These are phyloP conservation scores for Francoa sonchifolia DNA, from an alignment of 441 rosid species.

Conservation along the genomic window DNA sequence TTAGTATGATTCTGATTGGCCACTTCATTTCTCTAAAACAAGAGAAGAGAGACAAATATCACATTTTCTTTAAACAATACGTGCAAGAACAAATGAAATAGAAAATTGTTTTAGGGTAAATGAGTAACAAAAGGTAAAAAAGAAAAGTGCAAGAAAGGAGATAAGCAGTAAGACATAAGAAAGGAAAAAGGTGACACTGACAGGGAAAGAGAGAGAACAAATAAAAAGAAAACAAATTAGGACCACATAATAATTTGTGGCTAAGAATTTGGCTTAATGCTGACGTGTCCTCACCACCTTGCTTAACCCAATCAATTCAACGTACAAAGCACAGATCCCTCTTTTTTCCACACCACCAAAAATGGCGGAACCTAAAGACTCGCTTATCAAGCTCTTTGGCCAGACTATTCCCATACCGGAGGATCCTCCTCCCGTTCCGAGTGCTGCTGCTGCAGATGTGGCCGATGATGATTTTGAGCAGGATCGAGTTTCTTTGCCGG, in stretches of 20 bases:
- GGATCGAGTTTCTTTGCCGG: too few species aligned
- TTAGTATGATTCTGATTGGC: too few species aligned
- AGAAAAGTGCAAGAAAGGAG: too few species aligned
- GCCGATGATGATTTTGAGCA: neutral
- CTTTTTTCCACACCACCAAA: neutral
- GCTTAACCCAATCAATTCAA: slow-evolving; percentile 36
- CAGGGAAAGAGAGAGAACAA: slow-evolving; percentile 9
- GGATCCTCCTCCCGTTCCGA: slow-evolving; percentile 15
- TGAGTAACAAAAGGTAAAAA: too few species aligned
- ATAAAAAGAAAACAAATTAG: slow-evolving; percentile 16
- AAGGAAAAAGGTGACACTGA: too few species aligned
- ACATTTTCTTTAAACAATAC: too few species aligned
- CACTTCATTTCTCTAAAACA: too few species aligned
- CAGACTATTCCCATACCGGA: slow-evolving; percentile 52
- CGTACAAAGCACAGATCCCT: slow-evolving; percentile 17
- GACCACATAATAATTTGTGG: slow-evolving; percentile 72
- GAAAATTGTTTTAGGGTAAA: too few species aligned
- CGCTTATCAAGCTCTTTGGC: slow-evolving; percentile 63
- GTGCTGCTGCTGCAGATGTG: slow-evolving; percentile 9
- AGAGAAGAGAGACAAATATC: too few species aligned
- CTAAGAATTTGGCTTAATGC: slow-evolving; percentile 30
- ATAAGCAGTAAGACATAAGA: too few species aligned
- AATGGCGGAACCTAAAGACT: slow-evolving; percentile 51
- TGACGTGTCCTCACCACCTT: slow-evolving; percentile 47
- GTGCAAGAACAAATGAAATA: too few species aligned